phyloP scores from a whole-genome alignment of 2,329 filamentous ascomycete species.

The Calonectria naviculata region DNA sequence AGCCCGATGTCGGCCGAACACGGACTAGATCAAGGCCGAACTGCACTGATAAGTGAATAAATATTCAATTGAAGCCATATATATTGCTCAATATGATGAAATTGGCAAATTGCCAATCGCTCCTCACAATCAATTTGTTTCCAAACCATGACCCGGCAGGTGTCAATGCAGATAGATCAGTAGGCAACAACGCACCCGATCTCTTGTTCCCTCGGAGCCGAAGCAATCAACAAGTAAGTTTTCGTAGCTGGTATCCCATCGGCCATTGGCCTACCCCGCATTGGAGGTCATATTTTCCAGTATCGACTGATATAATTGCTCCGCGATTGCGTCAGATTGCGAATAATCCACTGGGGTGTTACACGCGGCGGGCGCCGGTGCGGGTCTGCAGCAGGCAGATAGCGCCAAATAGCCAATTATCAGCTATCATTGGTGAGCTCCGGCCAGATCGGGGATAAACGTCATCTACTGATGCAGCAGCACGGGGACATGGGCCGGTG shows the following conservation, averaged over 20 bases:
- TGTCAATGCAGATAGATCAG: neutral
- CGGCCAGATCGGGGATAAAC: neutral
- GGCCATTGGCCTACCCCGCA: conserved; percentile 24
- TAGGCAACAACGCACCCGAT: neutral
- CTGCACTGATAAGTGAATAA: neutral
- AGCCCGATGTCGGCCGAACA: conserved; percentile 36
- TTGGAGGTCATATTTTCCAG: neutral
- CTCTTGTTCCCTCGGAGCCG: neutral
- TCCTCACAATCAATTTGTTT: neutral
- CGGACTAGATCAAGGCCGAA: conserved; percentile 6
- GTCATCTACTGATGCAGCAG: conserved; percentile 9
- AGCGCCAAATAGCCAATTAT: neutral
- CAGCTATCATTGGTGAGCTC: neutral
- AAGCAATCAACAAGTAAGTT: neutral
- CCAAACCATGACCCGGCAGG: neutral
- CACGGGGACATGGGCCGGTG: conserved; percentile 17
- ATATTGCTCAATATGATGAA: neutral
- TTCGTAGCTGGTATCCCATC: neutral
- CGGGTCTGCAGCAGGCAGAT: conserved; percentile 15
- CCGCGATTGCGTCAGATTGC: conserved; percentile 35
- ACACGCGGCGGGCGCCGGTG: conserved; percentile 30
- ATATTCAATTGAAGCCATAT: neutral
- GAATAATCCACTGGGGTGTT: conserved; percentile 21
- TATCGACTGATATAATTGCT: conserved; percentile 4
- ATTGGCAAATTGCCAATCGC: neutral